Conservation (phyloP, 495 filamentous ascomycete species). For the Cryomyces antarcticus region DNA sequence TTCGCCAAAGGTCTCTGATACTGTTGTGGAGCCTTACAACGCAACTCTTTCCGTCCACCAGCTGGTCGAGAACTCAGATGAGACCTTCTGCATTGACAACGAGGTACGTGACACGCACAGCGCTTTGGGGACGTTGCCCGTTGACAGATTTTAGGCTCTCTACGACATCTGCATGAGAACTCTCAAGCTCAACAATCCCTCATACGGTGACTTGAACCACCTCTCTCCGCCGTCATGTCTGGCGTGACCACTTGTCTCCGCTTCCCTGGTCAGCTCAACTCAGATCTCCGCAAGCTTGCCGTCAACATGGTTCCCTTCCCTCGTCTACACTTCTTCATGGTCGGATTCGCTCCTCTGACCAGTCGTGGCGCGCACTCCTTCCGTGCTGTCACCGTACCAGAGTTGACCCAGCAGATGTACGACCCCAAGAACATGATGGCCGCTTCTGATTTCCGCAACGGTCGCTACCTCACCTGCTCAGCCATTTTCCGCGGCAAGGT, state of each 20-base stretch:
- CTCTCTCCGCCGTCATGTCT: constrained; percentile 98
- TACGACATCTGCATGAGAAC: constrained; percentile 99
- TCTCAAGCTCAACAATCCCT: constrained; percentile 93
- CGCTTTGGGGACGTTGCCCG: neutral
- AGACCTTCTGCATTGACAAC: constrained; percentile 99
- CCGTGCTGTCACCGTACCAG: constrained; percentile 92
- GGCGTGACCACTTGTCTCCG: constrained; percentile 96
- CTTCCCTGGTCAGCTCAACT: constrained; percentile 99
- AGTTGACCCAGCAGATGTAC: constrained; percentile 99
- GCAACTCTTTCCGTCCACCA: constrained; percentile 98
- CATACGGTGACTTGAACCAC: constrained; percentile 98
- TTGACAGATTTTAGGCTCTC: constrained; percentile 40
- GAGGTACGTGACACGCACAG: constrained; percentile 35
- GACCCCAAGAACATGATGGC: constrained; percentile 99
- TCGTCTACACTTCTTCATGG: constrained; percentile 99
- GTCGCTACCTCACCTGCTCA: constrained; percentile 97
- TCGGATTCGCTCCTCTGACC: constrained; percentile 96
- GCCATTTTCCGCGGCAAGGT: constrained; percentile 99
- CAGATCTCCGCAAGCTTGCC: constrained; percentile 95
- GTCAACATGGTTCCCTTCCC: constrained; percentile 99
- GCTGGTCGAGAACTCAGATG: constrained; percentile 99
- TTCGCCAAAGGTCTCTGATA: constrained; percentile 99
- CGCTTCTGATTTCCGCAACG: constrained; percentile 98
- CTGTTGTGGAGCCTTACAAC: constrained; percentile 99
- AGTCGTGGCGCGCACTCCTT: constrained; percentile 86